Base-by-base conservation (phyloP, 345 rosid species). In the Eucalyptus coolabah region DNA sequence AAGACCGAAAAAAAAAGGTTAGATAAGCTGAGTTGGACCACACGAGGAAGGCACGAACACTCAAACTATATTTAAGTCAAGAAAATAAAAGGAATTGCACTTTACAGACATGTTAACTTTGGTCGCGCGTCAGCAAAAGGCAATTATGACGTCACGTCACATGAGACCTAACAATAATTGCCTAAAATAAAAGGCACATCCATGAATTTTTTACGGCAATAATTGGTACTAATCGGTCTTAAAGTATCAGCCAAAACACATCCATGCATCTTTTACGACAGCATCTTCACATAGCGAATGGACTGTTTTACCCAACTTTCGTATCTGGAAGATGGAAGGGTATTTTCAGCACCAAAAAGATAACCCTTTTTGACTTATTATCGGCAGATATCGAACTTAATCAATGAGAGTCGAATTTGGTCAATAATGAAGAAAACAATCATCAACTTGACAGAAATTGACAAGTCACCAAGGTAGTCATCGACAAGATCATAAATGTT, bases 341-440 rank as follows among this genome's bases (percentile, higher is more conserved):
- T 14, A 32, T 2, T 6, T 34, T 32, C 2, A 1, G 21, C 23
- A 8, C 24, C 2, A 1, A 69, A 67, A 69, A 34, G 0, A 32
- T 0, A 67, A 67, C 9, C 81, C 6, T 2, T 34, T 32, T 32
- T 8, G 37, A 32, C 1, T 32, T 32, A 69, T 69, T 32, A 69
- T 32, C 1, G 13, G 5, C 42, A 9, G 1, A 2, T 9, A 32
- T n/a, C 4, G 1, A 8, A 32, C 6, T 67, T 67, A 67, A 32
- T 67, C 12, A 32, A 67, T 16, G 21, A 16, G 42, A 67, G 5
- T 0, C 0, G 6, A 67, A 32, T 67, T 67, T 1, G 40, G 1
- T 32, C 40, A 16, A 32, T 8, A 17, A 67, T 17, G 1, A 67
- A 32, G 21, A 67, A n/a, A n/a, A 32, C 80, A 67, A 32, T 8